A percentile compares a stretch with the other conserved stretches of the same genome.
Conservation (phyloP, 306 rosid genomes). For the Aeschynomene evenia region DNA sequence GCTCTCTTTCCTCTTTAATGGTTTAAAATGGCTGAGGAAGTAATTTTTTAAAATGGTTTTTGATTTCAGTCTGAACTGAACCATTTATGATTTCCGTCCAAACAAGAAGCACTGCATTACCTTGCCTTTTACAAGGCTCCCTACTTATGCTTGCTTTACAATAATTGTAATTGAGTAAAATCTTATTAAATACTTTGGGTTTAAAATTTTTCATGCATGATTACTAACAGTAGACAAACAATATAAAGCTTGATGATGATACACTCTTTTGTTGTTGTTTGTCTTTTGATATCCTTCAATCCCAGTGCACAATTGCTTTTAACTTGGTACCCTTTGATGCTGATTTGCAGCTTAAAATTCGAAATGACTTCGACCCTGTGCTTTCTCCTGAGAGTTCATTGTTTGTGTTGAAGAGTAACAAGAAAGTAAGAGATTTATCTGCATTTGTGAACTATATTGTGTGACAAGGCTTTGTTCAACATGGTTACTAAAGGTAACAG, state of each 20-base stretch:
- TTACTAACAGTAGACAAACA: constrained; percentile 6
- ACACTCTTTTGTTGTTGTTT: constrained; percentile 22
- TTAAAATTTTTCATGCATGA: constrained; percentile 18
- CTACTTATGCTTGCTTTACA: constrained; percentile 21
- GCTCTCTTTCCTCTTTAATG: neutral
- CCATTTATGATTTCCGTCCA: neutral
- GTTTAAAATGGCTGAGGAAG: neutral
- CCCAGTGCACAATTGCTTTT: constrained; percentile 5
- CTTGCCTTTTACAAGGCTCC: constrained; percentile 3
- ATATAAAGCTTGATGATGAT: constrained; percentile 23
- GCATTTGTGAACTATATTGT: constrained; percentile 2
- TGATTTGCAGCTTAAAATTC: constrained; percentile 87
- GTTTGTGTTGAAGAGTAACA: constrained; percentile 93
- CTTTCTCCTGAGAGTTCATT: constrained; percentile 98
- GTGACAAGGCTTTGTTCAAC: constrained; percentile 25
- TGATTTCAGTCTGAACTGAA: constrained; percentile 21
- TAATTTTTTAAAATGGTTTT: neutral
- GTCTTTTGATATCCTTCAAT: constrained; percentile 13
- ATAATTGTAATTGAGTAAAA: neutral
- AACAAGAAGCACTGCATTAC: neutral
- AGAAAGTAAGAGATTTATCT: constrained; percentile 56
- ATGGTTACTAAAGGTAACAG: constrained; percentile 26
- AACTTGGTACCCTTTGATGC: constrained; percentile 10
- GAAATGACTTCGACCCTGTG: constrained; percentile 99
- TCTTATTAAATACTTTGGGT: constrained; percentile 11